Evolutionary conservation across 768 basidiomycete genomes (phyloP), one percentile per base, ranked within the genome.

Genomic region (Phanerochaete carnosa): DNA sequence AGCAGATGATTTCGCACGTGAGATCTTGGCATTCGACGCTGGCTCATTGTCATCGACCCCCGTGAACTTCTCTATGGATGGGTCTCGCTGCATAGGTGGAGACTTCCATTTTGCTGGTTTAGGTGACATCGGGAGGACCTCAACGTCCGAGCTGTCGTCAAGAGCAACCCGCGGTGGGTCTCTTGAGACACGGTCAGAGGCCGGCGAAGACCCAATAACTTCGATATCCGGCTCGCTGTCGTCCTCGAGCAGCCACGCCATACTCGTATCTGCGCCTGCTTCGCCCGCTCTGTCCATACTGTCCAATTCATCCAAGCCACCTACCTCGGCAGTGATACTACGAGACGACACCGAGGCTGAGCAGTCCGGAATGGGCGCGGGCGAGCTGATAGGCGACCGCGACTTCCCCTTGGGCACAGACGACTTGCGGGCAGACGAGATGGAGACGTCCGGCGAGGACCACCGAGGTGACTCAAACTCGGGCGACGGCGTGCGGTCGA

Each of bases 181-280:
- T 15, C 13, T 25, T 15, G 29, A 22, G n/a, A 52, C n/a, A 32
- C 32, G 33, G 8, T 13, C 32, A 28, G 29, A 19, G 23, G 28
- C 4, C 9, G 84, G 84, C 2, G 85, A 79, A 23, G 86, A 86
- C 53, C 76, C 74, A n/a, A 82, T 52, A 39, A 86, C 80, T 59
- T 79, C 76, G 2, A 60, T 28, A 46, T 77, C 75, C 11, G 76
- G 77, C 47, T 87, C 77, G n/a, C 79, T 87, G 55, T 88, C 86
- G 59, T 85, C 86, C 26, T 85, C 86, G 11, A 89, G 70, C 23
- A 90, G 74, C 88, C 87, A 89, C 1, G 83, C 80, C 74, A 89
- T 85, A 65, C 78, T 78, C 51, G 78, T 70, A 37, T 75, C 69
- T n/a, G n/a, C n/a, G 19, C 52, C 60, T 5, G 19, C 46, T 51